These are phyloP conservation scores for Penicilliopsis zonata DNA, from an alignment of 495 filamentous ascomycete species.

Conservation along the genomic window DNA sequence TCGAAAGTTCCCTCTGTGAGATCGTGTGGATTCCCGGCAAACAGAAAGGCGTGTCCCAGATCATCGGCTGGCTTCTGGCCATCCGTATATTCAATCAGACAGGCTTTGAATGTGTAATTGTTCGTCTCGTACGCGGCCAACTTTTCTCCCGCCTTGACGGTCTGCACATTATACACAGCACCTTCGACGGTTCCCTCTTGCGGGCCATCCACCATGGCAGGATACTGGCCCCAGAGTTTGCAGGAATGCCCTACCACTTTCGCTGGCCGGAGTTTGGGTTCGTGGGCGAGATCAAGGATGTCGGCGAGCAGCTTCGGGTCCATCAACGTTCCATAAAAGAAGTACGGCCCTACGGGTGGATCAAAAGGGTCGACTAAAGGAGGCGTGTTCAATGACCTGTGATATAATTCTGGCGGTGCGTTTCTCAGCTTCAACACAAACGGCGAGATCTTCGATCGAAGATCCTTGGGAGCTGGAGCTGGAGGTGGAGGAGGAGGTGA, in stretches of 20 bases:
- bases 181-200: conserved; percentile 7
- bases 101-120: conserved; percentile 10
- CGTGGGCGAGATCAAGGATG: conserved; percentile 8
- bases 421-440: conserved; percentile 1
- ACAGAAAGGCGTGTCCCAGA: conserved; percentile 14
- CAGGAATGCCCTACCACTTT: conserved; percentile 7
- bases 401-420: background rate
- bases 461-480: conserved; percentile 1
- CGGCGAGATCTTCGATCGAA: conserved; percentile 1
- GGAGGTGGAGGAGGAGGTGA: background rate
- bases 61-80: conserved; percentile 4
- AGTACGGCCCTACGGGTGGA: conserved; percentile 14
- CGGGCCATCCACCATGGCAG: conserved; percentile 13
- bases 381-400: conserved; percentile 1
- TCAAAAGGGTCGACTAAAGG: conserved; percentile 2
- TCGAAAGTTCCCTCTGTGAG: conserved; percentile 18
- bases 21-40: conserved; percentile 14
- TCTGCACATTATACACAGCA: conserved; percentile 15
- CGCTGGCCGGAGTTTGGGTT: conserved; percentile 7
- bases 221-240: conserved; percentile 19
- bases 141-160: conserved; percentile 7
- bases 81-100: conserved; percentile 13
- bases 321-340: conserved; percentile 22
- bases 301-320: conserved; percentile 10
- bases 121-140: conserved; percentile 18